These are phyloP conservation scores for Bruguiera sexangula DNA, from an alignment of 345 rosid genomes.

Conservation along the genomic window DNA sequence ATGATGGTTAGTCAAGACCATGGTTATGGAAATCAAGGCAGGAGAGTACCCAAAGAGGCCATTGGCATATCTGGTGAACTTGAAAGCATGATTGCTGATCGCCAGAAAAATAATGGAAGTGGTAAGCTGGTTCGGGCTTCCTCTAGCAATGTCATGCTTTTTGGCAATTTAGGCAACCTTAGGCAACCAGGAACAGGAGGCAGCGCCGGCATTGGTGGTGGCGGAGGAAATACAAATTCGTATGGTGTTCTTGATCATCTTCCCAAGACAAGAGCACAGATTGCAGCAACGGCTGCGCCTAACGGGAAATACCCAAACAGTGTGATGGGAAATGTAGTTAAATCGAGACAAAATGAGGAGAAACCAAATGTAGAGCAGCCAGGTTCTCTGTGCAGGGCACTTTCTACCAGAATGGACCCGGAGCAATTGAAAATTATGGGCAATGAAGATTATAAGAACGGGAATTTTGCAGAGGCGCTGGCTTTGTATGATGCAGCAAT, in stretches of 20 bases:
- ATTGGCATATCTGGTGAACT: slow-evolving; percentile 82
- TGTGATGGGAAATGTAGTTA: slow-evolving; percentile 52
- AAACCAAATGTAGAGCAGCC: slow-evolving; percentile 25
- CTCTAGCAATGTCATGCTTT: slow-evolving; percentile 76
- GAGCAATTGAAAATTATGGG: slow-evolving; percentile 93
- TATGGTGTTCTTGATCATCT: slow-evolving; percentile 22
- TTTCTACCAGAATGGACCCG: slow-evolving; percentile 93
- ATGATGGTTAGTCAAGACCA: slow-evolving; percentile 4
- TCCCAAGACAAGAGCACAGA: slow-evolving; percentile 25
- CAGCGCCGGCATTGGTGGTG: slow-evolving; percentile 13
- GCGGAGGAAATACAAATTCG: slow-evolving; percentile 18
- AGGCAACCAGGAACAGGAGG: too few relatives aligned
- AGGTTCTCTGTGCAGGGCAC: slow-evolving; percentile 69
- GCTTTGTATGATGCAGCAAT: slow-evolving; percentile 95
- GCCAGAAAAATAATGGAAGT: slow-evolving; percentile 52
- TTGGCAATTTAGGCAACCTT: slow-evolving; percentile 54
- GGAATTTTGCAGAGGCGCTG: slow-evolving; percentile 79
- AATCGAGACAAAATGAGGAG: slow-evolving; percentile 26
- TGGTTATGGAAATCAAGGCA: slow-evolving; percentile 37
- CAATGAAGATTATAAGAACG: slow-evolving; percentile 93
- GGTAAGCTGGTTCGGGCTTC: slow-evolving; percentile 71
- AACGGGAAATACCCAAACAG: slow-evolving; percentile 38
- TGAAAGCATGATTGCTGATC: slow-evolving; percentile 70
- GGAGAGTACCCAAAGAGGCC: slow-evolving; percentile 54
- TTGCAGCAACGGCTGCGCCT: neutral